Evolutionary conservation across 2,329 filamentous ascomycete species (phyloP), one percentile per base, ranked within the genome.

Genomic region (Dothistroma septosporum): DNA sequence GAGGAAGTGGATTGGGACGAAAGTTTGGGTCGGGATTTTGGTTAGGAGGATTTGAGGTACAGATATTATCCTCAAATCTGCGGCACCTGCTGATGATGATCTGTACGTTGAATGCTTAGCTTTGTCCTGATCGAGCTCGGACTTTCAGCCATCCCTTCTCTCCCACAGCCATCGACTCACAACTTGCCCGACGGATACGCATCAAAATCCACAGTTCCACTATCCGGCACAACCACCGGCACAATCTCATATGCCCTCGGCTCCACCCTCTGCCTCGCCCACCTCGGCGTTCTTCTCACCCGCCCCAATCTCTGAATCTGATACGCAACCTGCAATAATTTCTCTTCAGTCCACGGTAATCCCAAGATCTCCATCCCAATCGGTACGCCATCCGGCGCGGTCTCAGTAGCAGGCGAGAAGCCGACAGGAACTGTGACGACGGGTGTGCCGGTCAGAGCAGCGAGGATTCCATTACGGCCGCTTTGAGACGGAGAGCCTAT

Each of bases 301-400:
- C 78, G 76, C 22, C 76, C 72, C 50, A 83, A 65, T 49, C 74
- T 70, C 66, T 83, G 80, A 28, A 86, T 75, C 50, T 75, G 71
- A 59, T 76, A 80, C n/a, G 82, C 85, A 35, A 86, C 78, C 48
- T 77, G 76, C 52, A 87, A 69, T 62, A 87, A 69, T 65, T 77
- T 78, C 44, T 75, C 75, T 66, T 88, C 86, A 2, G 72, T 77
- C 78, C 82, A 87, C 4, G 80, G 80, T 61, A 76, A 67, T 0
- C 86, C 85, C 60, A 88, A 68, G 22, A 88, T 81, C 74, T 88
- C 86, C 79, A 88, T 82, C 0, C 86, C 86, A 44, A 88, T 79
- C 0, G 86, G 86, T 5, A 88, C 78, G 1, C 85, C 85, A 33
- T 79, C 68, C 0, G 80, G 80, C 16, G 85, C 84, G 10, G 81